Conservation (phyloP, 495 filamentous ascomycete species). For the Penicillium bovifimosum region DNA sequence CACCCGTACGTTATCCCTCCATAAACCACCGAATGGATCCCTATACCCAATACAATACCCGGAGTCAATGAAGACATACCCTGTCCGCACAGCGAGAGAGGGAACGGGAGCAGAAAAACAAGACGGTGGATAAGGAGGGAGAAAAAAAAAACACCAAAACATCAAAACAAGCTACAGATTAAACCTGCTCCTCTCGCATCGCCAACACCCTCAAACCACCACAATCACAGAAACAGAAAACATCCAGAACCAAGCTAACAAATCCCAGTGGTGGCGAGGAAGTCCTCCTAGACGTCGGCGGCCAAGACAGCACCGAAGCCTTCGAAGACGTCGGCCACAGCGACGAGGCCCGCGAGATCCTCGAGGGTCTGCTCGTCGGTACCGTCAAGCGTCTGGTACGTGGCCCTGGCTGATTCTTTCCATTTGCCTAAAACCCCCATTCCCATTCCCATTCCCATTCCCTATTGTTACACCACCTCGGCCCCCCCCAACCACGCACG, state of each 20-base stretch:
- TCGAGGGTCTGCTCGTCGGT: conserved; percentile 73
- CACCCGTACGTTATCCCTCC: conserved; percentile 76
- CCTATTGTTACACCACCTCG: too few species aligned
- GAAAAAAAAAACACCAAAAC: neutral
- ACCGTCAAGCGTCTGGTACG: conserved; percentile 84
- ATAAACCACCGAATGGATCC: neutral
- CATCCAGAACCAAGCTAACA: conserved; percentile 1
- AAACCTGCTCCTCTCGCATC: neutral
- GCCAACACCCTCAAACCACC: neutral
- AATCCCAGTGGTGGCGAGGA: conserved; percentile 85
- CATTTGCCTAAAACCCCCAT: neutral
- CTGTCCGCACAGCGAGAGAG: conserved; percentile 6
- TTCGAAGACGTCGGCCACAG: conserved; percentile 99
- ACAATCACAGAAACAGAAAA: neutral
- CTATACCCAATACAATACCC: neutral
- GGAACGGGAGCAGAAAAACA: neutral
- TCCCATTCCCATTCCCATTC: too few species aligned
- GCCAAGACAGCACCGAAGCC: conserved; percentile 94
- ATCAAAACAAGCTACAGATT: neutral
- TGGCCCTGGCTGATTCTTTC: too few species aligned
- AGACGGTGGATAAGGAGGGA: neutral
- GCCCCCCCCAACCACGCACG: neutral
- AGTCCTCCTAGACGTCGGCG: conserved; percentile 91
- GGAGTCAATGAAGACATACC: neutral
- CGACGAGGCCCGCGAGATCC: conserved; percentile 95